Conservation (phyloP, 1,139 yeast species). For the Zygoascus hellenicus region DNA sequence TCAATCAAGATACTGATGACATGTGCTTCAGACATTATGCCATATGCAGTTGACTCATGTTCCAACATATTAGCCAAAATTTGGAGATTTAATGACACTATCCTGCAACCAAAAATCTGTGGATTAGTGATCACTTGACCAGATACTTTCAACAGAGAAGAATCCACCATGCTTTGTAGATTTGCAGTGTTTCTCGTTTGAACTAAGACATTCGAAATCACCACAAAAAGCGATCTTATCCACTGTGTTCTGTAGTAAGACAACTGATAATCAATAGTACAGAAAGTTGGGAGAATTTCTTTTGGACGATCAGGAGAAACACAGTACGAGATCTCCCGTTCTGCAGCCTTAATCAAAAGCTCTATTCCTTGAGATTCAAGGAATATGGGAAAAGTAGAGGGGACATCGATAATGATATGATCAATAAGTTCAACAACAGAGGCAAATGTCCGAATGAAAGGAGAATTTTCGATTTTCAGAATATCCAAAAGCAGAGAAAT, state of each 20-base stretch:
- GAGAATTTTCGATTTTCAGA: slow-evolving; percentile 40
- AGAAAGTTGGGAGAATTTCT: slow-evolving; percentile 45
- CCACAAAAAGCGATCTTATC: slow-evolving; percentile 44
- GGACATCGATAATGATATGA: slow-evolving; percentile 45
- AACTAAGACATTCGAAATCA: slow-evolving; percentile 59
- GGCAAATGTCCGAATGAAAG: slow-evolving; percentile 52
- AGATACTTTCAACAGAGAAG: slow-evolving; percentile 61
- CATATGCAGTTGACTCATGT: slow-evolving; percentile 86
- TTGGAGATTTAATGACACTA: slow-evolving; percentile 61
- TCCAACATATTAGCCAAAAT: slow-evolving; percentile 71
- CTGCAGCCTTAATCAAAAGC: slow-evolving; percentile 53
- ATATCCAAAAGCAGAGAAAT: slow-evolving; percentile 61
- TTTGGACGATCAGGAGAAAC: slow-evolving; percentile 46
- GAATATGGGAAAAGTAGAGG: slow-evolving; percentile 52
- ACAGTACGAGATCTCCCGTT: slow-evolving; percentile 64
- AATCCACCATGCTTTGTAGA: slow-evolving; percentile 77
- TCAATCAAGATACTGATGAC: slow-evolving; percentile 61
- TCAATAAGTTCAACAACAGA: slow-evolving; percentile 62
- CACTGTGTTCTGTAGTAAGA: slow-evolving; percentile 58
- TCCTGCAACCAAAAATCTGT: slow-evolving; percentile 58
- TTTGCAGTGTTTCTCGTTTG: slow-evolving; percentile 73
- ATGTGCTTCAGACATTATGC: slow-evolving; percentile 73
- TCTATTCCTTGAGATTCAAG: slow-evolving; percentile 62
- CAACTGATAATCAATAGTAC: slow-evolving; percentile 53
- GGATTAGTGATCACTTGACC: slow-evolving; percentile 57